These are phyloP conservation scores for Suhomyces coccinellae DNA, from an alignment of 1,139 yeast genomes.

Conservation along the genomic window DNA sequence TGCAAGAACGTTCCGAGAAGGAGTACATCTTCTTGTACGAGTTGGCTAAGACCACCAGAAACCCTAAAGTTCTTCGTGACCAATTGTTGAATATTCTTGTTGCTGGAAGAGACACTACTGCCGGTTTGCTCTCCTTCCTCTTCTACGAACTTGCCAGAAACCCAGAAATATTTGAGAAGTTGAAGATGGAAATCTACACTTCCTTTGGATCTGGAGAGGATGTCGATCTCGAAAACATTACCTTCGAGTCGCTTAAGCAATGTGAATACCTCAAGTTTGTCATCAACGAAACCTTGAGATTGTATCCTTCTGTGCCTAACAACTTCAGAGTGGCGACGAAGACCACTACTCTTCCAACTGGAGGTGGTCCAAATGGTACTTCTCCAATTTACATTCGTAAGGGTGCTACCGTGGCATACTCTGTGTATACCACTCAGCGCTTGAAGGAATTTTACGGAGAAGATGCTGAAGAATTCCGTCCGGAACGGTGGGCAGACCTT, in stretches of 20 bases:
- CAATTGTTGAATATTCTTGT: constrained; percentile 52
- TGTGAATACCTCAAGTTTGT: constrained; percentile 28
- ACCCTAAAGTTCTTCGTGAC: constrained; percentile 49
- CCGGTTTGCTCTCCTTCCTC: constrained; percentile 50
- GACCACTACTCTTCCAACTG: constrained; percentile 26
- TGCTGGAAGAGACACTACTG: constrained; percentile 62
- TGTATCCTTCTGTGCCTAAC: constrained; percentile 29
- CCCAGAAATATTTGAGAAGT: constrained; percentile 38
- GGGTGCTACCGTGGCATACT: constrained; percentile 24
- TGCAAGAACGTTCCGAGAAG: constrained; percentile 32
- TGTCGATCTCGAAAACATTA: constrained; percentile 17
- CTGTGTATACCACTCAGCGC: constrained; percentile 24
- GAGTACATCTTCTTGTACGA: constrained; percentile 54
- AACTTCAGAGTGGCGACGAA: constrained; percentile 26
- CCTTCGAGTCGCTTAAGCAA: constrained; percentile 26
- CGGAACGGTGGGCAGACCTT: constrained; percentile 25
- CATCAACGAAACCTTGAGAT: constrained; percentile 25
- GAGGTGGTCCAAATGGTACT: constrained; percentile 24
- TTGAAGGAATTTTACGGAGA: constrained; percentile 21
- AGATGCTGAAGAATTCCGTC: constrained; percentile 22
- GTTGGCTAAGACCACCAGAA: constrained; percentile 50
- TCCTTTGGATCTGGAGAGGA: constrained; percentile 34
- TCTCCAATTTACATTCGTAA: constrained; percentile 23
- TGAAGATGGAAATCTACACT: constrained; percentile 37
- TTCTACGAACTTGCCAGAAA: constrained; percentile 48